phyloP scores from a whole-genome alignment of 306 rosid genomes.

The Lotus japonicus region DNA sequence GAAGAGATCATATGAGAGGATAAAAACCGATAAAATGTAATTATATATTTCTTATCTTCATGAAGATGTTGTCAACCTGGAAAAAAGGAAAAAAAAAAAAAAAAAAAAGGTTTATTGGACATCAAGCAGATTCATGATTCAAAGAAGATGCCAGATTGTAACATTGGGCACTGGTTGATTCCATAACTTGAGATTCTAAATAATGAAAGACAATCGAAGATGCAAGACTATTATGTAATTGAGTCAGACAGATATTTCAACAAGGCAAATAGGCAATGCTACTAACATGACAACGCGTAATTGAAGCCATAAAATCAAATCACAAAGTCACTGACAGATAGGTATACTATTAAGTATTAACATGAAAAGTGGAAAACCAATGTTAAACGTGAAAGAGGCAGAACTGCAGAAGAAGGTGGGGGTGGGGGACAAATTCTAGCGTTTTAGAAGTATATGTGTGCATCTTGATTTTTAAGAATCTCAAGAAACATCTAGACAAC shows the following conservation, averaged over 20 bases:
- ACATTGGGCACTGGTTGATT: constrained; percentile 12
- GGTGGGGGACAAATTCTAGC: too few species aligned
- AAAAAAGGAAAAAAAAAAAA: too few species aligned
- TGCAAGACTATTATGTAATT: background rate
- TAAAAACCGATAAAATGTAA: too few species aligned
- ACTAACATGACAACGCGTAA: background rate
- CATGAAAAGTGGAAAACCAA: background rate
- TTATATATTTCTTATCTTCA: background rate
- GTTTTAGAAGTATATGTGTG: background rate
- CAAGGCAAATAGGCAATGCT: background rate
- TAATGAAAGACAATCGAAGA: background rate
- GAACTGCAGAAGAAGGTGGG: background rate
- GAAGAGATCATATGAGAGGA: too few species aligned
- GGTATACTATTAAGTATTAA: background rate
- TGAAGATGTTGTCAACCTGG: constrained; percentile 10
- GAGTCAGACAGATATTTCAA: constrained; percentile 11
- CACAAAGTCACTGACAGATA: background rate
- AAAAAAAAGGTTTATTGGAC: background rate
- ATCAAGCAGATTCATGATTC: background rate
- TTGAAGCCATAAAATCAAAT: background rate
- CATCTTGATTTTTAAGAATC: background rate
- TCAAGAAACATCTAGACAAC: background rate
- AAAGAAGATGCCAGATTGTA: background rate
- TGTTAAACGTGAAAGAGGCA: background rate
- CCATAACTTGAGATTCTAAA: background rate